A percentile compares a stretch with the other conserved stretches of the same genome.
Evolutionary conservation across 331 rosid genomes (phyloP).

Genomic region (Erythrophleum ivorense): DNA sequence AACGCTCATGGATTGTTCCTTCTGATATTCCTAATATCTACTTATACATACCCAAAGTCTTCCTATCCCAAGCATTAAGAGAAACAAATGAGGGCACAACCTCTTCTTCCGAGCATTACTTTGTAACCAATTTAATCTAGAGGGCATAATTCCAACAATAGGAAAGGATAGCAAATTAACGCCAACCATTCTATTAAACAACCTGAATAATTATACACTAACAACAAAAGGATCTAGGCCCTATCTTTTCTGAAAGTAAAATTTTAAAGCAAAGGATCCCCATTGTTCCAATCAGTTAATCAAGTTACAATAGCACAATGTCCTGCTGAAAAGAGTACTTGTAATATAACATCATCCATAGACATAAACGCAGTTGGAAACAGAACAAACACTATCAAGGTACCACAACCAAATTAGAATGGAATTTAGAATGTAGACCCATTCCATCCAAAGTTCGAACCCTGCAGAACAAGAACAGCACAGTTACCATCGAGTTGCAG

Average conservation of each 20-base stretch:
- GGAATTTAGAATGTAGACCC: constrained; percentile 67
- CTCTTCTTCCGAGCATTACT: no score
- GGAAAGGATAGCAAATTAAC: neutral
- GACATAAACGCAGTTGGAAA: neutral
- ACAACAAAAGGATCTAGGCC: neutral
- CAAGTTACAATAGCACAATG: constrained; percentile 3
- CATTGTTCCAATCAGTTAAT: neutral
- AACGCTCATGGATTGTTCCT: no score
- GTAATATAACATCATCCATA: neutral
- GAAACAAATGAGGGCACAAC: no score
- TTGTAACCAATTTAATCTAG: no score
- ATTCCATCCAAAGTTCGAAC: constrained; percentile 85
- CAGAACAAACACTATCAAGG: neutral
- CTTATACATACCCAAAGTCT: no score
- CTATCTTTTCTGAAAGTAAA: neutral
- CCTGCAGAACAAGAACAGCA: constrained; percentile 55
- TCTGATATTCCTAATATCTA: no score
- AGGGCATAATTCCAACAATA: no score
- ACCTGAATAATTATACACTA: neutral
- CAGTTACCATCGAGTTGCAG: constrained; percentile 34
- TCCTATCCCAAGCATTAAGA: no score
- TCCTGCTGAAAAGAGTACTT: constrained; percentile 14
- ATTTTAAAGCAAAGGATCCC: neutral
- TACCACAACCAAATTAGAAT: neutral
- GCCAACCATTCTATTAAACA: neutral